Conservation (phyloP, 345 rosid species). For the Moringa oleifera region DNA sequence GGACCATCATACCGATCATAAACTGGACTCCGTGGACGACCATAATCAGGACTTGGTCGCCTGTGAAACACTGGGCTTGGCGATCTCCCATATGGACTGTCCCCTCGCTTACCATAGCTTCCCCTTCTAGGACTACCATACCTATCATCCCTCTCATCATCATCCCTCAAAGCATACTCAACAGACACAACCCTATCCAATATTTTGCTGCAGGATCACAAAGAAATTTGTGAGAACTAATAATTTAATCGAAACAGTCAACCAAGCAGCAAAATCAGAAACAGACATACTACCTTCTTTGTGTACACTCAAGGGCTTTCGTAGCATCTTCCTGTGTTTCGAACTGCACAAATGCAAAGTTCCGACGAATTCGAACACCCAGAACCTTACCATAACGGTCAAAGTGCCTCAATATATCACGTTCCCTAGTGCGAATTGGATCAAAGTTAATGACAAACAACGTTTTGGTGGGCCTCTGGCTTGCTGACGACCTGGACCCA, state of each 20-base stretch:
- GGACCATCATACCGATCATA: constrained; percentile 66
- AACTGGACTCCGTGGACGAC: constrained; percentile 62
- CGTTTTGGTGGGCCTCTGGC: constrained; percentile 80
- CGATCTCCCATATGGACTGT: constrained; percentile 49
- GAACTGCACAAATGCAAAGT: constrained; percentile 83
- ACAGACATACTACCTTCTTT: constrained; percentile 45
- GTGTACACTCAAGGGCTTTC: constrained; percentile 69
- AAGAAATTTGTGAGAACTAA: background rate
- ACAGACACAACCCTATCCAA: constrained; percentile 78
- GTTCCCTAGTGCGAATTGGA: constrained; percentile 63
- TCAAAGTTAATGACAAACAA: constrained; percentile 84
- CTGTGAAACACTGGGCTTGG: constrained; percentile 63
- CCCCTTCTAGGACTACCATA: constrained; percentile 65
- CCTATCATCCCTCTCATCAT: constrained; percentile 60
- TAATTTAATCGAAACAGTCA: background rate
- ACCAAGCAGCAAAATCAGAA: background rate
- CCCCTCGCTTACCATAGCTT: constrained; percentile 27
- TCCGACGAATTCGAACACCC: constrained; percentile 62
- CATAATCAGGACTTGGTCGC: constrained; percentile 81
- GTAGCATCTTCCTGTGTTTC: constrained; percentile 81
- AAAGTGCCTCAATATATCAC: constrained; percentile 71
- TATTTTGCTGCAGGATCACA: constrained; percentile 50
- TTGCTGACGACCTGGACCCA: constrained; percentile 41
- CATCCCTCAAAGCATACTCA: constrained; percentile 85
- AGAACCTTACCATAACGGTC: constrained; percentile 73